These are phyloP conservation scores for Penicillium longicatenatum DNA, from an alignment of 495 filamentous ascomycete genomes.

Conservation along the genomic window DNA sequence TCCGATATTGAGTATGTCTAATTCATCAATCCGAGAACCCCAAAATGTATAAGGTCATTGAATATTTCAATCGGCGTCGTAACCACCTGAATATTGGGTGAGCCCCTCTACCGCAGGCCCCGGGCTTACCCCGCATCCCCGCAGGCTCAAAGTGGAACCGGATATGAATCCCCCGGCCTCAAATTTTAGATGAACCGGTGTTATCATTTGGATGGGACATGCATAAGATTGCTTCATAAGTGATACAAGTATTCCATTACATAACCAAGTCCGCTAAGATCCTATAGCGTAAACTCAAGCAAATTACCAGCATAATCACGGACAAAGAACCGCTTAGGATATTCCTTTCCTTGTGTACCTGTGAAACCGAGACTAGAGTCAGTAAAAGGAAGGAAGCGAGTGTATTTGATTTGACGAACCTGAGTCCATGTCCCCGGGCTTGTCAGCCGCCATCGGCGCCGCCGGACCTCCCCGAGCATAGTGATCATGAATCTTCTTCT, in stretches of 20 bases:
- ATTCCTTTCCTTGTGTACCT: slow-evolving; percentile 58
- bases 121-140: not conserved
- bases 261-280: not conserved
- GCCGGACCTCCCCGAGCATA: slow-evolving; percentile 47
- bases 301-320: slow-evolving; percentile 64
- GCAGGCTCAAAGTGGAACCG: not conserved
- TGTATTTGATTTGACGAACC: slow-evolving; percentile 35
- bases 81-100: not conserved
- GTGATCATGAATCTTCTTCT: slow-evolving; percentile 56
- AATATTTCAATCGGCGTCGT: no score
- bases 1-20: no score
- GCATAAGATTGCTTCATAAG: slow-evolving; percentile 1
- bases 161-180: not conserved
- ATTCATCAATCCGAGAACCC: no score
- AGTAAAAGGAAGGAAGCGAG: not conserved
- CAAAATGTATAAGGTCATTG: no score
- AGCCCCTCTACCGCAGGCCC: no score
- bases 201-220: no score
- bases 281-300: slow-evolving; percentile 60
- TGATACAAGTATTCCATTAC: not conserved
- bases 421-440: slow-evolving; percentile 52
- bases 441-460: slow-evolving; percentile 55
- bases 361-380: not conserved
- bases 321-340: slow-evolving; percentile 63
- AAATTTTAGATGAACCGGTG: not conserved